Percentiles rank a stretch among this genome's conserved stretches.
Conservation (phyloP, 192 early-diverging fungal species). For the Rhizophagus clarus region DNA sequence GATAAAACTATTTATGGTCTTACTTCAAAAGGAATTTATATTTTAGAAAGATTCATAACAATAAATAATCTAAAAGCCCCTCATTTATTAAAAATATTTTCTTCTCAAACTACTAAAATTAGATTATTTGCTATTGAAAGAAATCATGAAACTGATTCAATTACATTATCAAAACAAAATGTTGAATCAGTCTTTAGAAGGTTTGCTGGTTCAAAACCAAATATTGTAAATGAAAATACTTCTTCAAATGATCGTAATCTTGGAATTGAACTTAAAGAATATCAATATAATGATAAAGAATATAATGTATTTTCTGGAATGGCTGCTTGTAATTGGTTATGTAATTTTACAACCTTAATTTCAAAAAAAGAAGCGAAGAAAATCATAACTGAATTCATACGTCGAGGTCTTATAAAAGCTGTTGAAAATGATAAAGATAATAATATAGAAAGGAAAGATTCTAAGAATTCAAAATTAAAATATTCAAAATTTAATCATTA, state of each 20-base stretch:
- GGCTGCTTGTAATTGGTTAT: conserved; percentile 51
- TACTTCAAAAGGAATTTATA: conserved; percentile 53
- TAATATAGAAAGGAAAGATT: neutral
- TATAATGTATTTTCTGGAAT: conserved; percentile 53
- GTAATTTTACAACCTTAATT: conserved; percentile 51
- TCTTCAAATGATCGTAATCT: conserved; percentile 34
- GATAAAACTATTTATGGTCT: conserved; percentile 48
- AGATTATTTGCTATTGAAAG: conserved; percentile 44
- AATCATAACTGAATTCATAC: conserved; percentile 48
- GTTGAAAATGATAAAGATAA: neutral
- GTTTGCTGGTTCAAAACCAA: conserved; percentile 51
- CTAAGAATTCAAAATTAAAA: neutral
- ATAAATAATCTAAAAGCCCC: conserved; percentile 44
- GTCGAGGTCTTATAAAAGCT: conserved; percentile 48
- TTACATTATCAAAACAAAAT: conserved; percentile 43
- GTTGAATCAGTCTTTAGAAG: conserved; percentile 46
- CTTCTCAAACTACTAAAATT: conserved; percentile 22
- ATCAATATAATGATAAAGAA: conserved; percentile 36
- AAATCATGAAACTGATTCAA: conserved; percentile 47
- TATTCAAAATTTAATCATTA: conserved; percentile 39
- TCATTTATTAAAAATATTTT: conserved; percentile 39
- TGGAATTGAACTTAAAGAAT: conserved; percentile 49
- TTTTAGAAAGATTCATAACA: conserved; percentile 50
- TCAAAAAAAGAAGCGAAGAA: conserved; percentile 49
- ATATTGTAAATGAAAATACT: neutral